phyloP scores from a whole-genome alignment of 257 asterid species.

The Plectranthus barbatus region DNA sequence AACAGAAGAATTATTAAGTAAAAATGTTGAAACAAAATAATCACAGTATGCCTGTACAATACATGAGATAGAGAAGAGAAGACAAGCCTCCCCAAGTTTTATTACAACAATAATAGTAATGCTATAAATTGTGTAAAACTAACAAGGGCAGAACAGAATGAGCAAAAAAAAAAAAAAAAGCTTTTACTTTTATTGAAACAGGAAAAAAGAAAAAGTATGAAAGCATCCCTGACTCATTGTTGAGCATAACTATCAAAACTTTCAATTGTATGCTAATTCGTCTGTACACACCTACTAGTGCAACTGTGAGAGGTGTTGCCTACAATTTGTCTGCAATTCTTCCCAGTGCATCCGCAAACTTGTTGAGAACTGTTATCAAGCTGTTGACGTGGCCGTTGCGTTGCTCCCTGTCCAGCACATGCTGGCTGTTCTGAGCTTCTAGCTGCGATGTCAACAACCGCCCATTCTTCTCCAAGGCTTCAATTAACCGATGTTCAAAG shows the following conservation, averaged over 20 bases:
- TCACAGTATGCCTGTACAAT: neutral
- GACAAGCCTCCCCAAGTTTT: too few relatives aligned
- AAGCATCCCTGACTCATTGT: too few relatives aligned
- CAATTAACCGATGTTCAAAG: conserved; percentile 39
- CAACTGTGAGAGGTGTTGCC: conserved; percentile 9
- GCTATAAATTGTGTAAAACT: neutral
- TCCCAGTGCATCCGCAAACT: conserved; percentile 77
- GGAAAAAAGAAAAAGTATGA: neutral
- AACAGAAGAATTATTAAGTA: neutral
- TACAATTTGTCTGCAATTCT: conserved; percentile 84
- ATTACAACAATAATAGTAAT: neutral
- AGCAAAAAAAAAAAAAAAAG: neutral
- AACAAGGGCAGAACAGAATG: neutral
- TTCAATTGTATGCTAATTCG: neutral
- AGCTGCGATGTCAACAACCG: conserved; percentile 57
- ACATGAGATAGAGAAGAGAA: too few relatives aligned
- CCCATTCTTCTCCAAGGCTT: conserved; percentile 71
- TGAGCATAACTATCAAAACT: too few relatives aligned
- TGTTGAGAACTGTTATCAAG: conserved; percentile 58
- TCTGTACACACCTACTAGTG: conserved; percentile 30
- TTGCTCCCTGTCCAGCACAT: conserved; percentile 65
- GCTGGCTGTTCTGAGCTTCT: conserved; percentile 58
- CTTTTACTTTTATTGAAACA: neutral
- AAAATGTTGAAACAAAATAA: neutral
- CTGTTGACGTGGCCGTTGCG: conserved; percentile 57